Evolutionary conservation across 2,329 filamentous ascomycete species (phyloP), one percentile per base, ranked within the genome.

Genomic region (Huntiella savannae): DNA sequence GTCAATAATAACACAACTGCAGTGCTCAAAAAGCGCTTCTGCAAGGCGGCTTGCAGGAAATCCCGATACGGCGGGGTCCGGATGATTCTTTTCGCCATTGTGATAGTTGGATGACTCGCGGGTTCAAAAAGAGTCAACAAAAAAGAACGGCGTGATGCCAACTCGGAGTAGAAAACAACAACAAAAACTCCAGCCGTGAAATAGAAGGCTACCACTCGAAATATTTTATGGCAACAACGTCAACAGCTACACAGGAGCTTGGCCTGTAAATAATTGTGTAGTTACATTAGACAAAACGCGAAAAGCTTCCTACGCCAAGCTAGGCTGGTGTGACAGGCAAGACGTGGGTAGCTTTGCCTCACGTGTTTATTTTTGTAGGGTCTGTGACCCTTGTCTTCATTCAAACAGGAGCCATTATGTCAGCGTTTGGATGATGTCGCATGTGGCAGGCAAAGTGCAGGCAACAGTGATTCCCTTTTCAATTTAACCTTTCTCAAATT

Each of bases 21-120:
- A 10, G 84, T 85, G 52, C 77, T 78, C 42, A 81, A 79, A 63
- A 95, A 96, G 56, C 86, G 76, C 56, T 82, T 73, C 62, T 96
- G 88, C 52, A 95, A 68, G 45, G 82, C 79, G 43, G 88, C 87
- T 51, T 88, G 92, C 54, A 95, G 66, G 61, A 92, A 92, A 65
- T 94, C 84, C 68, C 85, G 81, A 63, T 94, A 93, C 42, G 71
- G 67, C 56, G 67, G 64, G 57, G 60, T 72, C 69, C 67, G 75
- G 13, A 43, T 35, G 33, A 42, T 34, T 50, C 42, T 41, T 47
- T 39, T 28, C 19, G 36, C 41, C 49, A 50, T 50, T 32, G 37
- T 46, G 33, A 37, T 8, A 2, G 13, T 32, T 7, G n/a, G 38
- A 40, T 22, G 38, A 16, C 22, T 40, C 38, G 22, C 38, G 15